Base-by-base conservation (phyloP, 352 stramenopile species). In the Labyrinthula sp. region DNA sequence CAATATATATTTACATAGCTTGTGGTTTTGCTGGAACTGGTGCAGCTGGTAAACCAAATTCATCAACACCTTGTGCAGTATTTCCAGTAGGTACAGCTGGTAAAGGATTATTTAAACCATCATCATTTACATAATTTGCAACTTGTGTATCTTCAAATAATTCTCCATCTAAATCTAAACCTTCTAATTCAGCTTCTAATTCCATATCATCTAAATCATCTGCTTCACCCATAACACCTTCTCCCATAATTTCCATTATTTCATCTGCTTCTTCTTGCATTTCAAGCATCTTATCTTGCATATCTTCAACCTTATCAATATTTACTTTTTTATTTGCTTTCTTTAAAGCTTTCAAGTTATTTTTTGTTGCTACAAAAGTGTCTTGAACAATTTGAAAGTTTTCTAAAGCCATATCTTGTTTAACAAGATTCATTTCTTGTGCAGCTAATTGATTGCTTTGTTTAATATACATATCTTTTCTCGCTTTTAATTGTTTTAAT, bases 391-490 rank as follows among this genome's bases (percentile, higher is more conserved):
- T 40, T 1, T 27, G 12, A 24, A 55, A 54, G 46, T 22, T 52
- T 24, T 55, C 36, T 30, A 55, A 22, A 35, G 52, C 39, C 22
- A 55, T 54, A 18, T 35, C 46, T 22, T 54, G 35, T 30, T 50
- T 27, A 27, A 54, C 46, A 17, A 55, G 68, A 57, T 79, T 81
- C 49, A 78, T 77, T 62, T 73, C 60, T 48, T 80, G 71, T 10
- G 57, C 62, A 8, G 57, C 57, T 2, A 77, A 45, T 52, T 70
- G 65, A 57, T 80, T 69, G 17, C 71, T 58, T 55, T 80, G 71
- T 29, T 63, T 57, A 57, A 78, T 68, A 46, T 80, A 80, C 69
- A 78, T 78, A 39, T 65, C 57, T 50, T 78, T 78, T 18, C 67
- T 58, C 50, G n/a, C n/a, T n/a, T n/a, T n/a, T n/a, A n/a, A n/a